These are phyloP conservation scores for Allium sativum DNA, from an alignment of 106 monocot genomes.

Conservation along the genomic window DNA sequence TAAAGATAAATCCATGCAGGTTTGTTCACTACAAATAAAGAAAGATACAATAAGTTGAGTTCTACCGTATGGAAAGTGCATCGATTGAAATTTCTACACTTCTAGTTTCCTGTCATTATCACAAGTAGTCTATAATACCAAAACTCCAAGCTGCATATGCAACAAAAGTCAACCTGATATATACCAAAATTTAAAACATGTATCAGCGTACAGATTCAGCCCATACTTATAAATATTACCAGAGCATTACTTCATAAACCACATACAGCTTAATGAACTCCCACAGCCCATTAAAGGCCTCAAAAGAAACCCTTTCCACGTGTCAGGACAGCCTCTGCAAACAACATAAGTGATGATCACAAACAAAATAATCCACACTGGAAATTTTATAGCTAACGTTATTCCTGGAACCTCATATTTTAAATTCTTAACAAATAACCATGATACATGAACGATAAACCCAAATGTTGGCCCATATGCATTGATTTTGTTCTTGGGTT, in stretches of 20 bases:
- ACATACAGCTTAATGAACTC: conserved; percentile 18
- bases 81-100: conserved; percentile 29
- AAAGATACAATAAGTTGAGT: no score
- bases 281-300: conserved; percentile 26
- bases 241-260: conserved; percentile 26
- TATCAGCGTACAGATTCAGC: no score
- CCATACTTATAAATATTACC: conserved; percentile 16
- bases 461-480: conserved; percentile 1
- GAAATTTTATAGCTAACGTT: conserved; percentile 9
- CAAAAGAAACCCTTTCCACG: conserved; percentile 22
- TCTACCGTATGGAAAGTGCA: conserved; percentile 42
- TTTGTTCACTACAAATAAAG: no score
- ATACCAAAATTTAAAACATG: no score
- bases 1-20: no score
- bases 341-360: conserved; percentile 20
- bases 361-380: conserved; percentile 14
- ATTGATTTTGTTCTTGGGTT: conserved; percentile 16
- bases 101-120: conserved; percentile 28
- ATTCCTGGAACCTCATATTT: conserved; percentile 13
- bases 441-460: conserved; percentile 14
- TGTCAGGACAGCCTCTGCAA: conserved; percentile 9
- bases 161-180: no score
- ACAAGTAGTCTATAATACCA: conserved; percentile 33
- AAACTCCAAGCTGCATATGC: conserved; percentile 25
- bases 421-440: conserved; percentile 13